Evolutionary conservation across 2,329 filamentous ascomycete species (phyloP).

Genomic region (Pyricularia pennisetigena): DNA sequence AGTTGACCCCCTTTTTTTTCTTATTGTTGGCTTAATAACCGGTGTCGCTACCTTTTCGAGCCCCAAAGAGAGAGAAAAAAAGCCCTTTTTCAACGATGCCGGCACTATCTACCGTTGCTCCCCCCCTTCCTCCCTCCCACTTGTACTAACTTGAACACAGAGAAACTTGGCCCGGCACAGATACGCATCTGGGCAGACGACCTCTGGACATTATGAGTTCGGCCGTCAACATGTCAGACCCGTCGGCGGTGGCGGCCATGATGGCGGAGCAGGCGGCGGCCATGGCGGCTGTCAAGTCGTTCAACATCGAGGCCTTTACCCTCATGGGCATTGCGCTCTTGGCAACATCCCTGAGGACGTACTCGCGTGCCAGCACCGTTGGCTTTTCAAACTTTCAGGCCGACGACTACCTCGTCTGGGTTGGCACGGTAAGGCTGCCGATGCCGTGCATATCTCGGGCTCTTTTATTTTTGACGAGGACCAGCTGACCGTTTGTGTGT

Average conservation of each 20-base stretch:
- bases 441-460: neutral
- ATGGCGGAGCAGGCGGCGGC: neutral
- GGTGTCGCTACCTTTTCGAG: no score
- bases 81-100: no score
- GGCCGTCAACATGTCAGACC: neutral
- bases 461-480: neutral
- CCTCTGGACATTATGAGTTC: neutral
- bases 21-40: no score
- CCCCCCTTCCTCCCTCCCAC: no score
- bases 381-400: slow-evolving; percentile 39
- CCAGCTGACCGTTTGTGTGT: neutral
- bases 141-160: no score
- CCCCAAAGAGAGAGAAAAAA: no score
- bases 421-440: slow-evolving; percentile 34
- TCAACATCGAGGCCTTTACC: slow-evolving; percentile 35
- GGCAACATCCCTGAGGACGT: slow-evolving; percentile 39
- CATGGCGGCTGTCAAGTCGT: slow-evolving; percentile 11
- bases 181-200: neutral
- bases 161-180: neutral
- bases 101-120: no score
- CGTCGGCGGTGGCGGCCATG: neutral
- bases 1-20: no score
- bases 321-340: slow-evolving; percentile 38
- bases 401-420: slow-evolving; percentile 51
- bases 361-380: slow-evolving; percentile 34